These are phyloP conservation scores for Candida palmyrensis DNA, from an alignment of 805 yeast species.

Conservation along the genomic window DNA sequence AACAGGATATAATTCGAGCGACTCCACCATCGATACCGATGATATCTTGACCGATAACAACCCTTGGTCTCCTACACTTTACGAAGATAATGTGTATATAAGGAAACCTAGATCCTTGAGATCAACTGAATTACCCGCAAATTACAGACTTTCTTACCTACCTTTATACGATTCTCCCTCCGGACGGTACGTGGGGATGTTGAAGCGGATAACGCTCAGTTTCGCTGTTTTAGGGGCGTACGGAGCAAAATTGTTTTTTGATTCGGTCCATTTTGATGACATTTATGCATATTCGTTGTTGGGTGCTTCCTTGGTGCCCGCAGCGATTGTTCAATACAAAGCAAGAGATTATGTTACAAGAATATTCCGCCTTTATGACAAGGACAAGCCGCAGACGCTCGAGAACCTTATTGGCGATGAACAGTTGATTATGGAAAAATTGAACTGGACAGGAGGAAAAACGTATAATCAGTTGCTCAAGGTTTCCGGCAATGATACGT, in stretches of 20 bases:
- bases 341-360: slow-evolving; percentile 66
- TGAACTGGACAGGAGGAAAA: slow-evolving; percentile 61
- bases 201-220: slow-evolving; percentile 59
- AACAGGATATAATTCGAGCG: slow-evolving; percentile 17
- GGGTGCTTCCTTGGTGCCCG: slow-evolving; percentile 52
- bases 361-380: slow-evolving; percentile 65
- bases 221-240: slow-evolving; percentile 57
- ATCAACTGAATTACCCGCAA: slow-evolving; percentile 44
- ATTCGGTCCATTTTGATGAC: slow-evolving; percentile 49
- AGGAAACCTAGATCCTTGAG: slow-evolving; percentile 37
- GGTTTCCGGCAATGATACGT: slow-evolving; percentile 28
- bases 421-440: slow-evolving; percentile 60
- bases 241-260: slow-evolving; percentile 54
- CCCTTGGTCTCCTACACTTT: slow-evolving; percentile 42
- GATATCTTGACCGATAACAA: slow-evolving; percentile 37
- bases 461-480: slow-evolving; percentile 58
- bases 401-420: slow-evolving; percentile 61
- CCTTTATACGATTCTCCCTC: slow-evolving; percentile 66
- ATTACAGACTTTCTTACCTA: slow-evolving; percentile 50
- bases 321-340: slow-evolving; percentile 43
- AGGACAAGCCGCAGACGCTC: slow-evolving; percentile 56
- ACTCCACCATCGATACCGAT: slow-evolving; percentile 35
- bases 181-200: slow-evolving; percentile 53
- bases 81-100: slow-evolving; percentile 39
- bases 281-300: slow-evolving; percentile 41